Evolutionary conservation across 169 alveolate genomes (phyloP), one percentile per base, ranked within the genome.

Genomic region (Amoebophrya sp.): DNA sequence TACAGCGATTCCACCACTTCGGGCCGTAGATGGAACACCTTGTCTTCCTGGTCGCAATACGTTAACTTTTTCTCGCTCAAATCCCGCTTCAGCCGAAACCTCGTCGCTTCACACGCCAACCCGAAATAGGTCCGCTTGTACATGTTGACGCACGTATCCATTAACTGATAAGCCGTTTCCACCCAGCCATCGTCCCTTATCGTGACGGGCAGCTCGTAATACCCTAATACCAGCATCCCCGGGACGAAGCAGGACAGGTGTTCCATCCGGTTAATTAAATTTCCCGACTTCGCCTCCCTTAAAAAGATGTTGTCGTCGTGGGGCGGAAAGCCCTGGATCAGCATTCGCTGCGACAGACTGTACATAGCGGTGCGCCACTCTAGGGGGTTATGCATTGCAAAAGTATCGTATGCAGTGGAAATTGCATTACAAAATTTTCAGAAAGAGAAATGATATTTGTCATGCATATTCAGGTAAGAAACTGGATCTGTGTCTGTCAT

Each of bases 1-100:
- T 40, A 93, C 35, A 93, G 39, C 2, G 91, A 54, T 77, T 93
- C 94, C 23, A 93, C 39, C 41, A 89, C 89, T 33, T 93, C 94
- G 23, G 94, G 94, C 7, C 94, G 40, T 0, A 93, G 90, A 25
- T 66, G 83, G 29, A 1, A 66, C 83, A 66, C 83, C 83, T 66
- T 66, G 18, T 66, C 83, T 7, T 66, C 83, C 32, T 25, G 32
- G 83, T 66, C 83, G 83, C 83, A 66, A 25, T 66, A 25, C 39
- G 32, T 66, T 2, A 66, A 25, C 18, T 66, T 66, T 25, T 66
- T 66, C 18, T n/a, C 83, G 29, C 18, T 25, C 35, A 66, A 1
- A 25, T 66, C 83, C 32, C 83, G 83, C 32, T 66, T 66, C 18
- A 66, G 35, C 83, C 83, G 29, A 25, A 66, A 66, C 32, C 83